Evolutionary conservation across 2,329 filamentous ascomycete genomes (phyloP).

Genomic region (Chaetothyriales sp.): DNA sequence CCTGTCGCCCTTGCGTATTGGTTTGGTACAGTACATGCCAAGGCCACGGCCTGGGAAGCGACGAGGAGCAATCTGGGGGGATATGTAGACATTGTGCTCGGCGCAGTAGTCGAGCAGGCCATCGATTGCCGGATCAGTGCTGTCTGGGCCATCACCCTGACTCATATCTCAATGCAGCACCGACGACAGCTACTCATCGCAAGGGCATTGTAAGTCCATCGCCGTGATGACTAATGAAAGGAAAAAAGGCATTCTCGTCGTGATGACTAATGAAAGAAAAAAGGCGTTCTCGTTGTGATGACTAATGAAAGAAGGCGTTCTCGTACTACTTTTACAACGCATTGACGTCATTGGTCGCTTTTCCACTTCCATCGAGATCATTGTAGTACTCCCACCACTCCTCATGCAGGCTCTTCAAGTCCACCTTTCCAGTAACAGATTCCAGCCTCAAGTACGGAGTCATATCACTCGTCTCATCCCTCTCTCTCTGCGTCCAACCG

Average conservation of each 20-base stretch:
- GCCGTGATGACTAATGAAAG: too few species aligned
- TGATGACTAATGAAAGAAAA: too few species aligned
- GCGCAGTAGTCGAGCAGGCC: constrained; percentile 6
- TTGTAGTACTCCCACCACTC: constrained; percentile 8
- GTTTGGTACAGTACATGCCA: constrained; percentile 6
- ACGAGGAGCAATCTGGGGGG: constrained; percentile 1
- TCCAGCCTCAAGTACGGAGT: constrained; percentile 8
- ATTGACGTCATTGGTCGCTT: background rate
- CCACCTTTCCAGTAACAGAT: constrained; percentile 2
- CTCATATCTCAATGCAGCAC: background rate
- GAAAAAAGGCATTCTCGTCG: too few species aligned
- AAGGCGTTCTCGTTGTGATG: too few species aligned
- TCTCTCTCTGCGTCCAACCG: constrained; percentile 11
- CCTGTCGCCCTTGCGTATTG: constrained; percentile 1
- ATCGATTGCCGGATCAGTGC: background rate
- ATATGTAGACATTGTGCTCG: constrained; percentile 5
- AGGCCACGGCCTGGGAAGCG: constrained; percentile 7
- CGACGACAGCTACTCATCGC: too few species aligned
- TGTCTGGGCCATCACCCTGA: background rate
- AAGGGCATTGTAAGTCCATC: too few species aligned
- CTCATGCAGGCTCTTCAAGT: constrained; percentile 11
- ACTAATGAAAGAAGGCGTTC: too few species aligned
- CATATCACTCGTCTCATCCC: constrained; percentile 7
- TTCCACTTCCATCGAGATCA: background rate
- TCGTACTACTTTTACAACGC: too few species aligned